These are phyloP conservation scores for Taphrina deformans DNA, from an alignment of 1,139 yeast species.

Conservation along the genomic window DNA sequence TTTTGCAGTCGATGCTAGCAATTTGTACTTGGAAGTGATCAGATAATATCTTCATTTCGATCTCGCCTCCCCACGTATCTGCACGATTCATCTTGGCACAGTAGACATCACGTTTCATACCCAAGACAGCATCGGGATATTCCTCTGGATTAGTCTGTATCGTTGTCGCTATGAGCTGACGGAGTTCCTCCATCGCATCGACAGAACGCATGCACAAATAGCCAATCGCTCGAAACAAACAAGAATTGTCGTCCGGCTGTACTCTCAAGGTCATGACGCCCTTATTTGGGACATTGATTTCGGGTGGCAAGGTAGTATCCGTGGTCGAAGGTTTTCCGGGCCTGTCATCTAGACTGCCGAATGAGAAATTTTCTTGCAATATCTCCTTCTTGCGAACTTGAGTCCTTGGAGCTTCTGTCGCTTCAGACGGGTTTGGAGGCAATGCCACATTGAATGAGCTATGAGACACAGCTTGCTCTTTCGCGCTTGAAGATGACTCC, in stretches of 20 bases:
- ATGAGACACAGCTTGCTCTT: neutral
- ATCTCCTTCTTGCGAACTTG: conserved; percentile 1
- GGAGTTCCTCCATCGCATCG: conserved; percentile 49
- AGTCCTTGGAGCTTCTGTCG: neutral
- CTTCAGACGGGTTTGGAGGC: neutral
- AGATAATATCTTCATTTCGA: conserved; percentile 68
- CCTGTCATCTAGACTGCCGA: neutral
- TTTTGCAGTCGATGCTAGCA: conserved; percentile 67
- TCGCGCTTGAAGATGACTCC: conserved; percentile 39
- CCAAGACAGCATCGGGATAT: conserved; percentile 64
- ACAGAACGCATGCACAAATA: conserved; percentile 44
- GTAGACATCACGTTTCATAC: conserved; percentile 55
- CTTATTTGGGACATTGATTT: neutral
- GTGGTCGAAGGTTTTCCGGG: neutral
- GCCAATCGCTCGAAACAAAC: conserved; percentile 69
- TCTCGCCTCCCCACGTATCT: conserved; percentile 85
- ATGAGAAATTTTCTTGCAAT: neutral
- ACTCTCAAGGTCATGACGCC: conserved; percentile 54
- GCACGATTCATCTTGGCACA: conserved; percentile 61
- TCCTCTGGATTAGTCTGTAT: conserved; percentile 52
- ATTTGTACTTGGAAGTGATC: conserved; percentile 57
- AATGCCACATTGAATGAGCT: neutral
- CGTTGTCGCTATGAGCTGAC: conserved; percentile 52
- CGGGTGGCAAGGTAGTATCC: conserved; percentile 6
- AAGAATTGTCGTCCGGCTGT: conserved; percentile 78